Evolutionary conservation across 768 basidiomycete genomes (phyloP), one percentile per base, ranked within the genome.

Genomic region (Tylopilus sp.): DNA sequence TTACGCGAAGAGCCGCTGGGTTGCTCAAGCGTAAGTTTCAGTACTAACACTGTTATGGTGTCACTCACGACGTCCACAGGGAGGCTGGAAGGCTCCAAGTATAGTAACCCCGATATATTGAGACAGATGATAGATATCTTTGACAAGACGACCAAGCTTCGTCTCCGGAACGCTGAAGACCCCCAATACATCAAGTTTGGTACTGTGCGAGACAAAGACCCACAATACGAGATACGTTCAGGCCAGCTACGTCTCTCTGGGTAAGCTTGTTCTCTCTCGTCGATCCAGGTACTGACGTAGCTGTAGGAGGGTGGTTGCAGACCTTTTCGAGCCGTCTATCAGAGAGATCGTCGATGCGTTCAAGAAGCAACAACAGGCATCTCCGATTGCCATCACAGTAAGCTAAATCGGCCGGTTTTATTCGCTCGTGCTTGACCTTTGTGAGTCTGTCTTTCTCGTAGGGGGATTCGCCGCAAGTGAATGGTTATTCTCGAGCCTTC

Each of bases 391-490:
- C 0, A 69, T 77, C 43, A 64, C 67, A 10, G 74, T 73, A 49
- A 25, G 70, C 51, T 18, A 9, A 5, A 4, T 11, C 9, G 23
- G n/a, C 13, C 30, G 25, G 11, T 25, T 47, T 40, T 3, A 10
- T 2, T 7, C 11, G 17, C 20, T 48, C 25, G 28, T 17, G 7
- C 15, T 28, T 48, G 50, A 48, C 1, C 35, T 0, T 18, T 45
- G 10, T 18, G 39, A 71, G 69, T 66, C 69, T 11, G 69, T 79
- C 21, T 73, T 80, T 47, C 72, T 84, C 1, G 79, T 82, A 3
- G 79, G 80, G 7, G 79, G 79, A 0, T 81, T 81, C 60, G 74
- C 75, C 10, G 75, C 77, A 1, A 80, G 73, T 51, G 73, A 76
- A 40, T 80, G 73, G 71, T 60, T 82, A 17, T 79, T 75, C 52